phyloP scores from a whole-genome alignment of 2,329 filamentous ascomycete genomes.

The Colletotrichum karsti region DNA sequence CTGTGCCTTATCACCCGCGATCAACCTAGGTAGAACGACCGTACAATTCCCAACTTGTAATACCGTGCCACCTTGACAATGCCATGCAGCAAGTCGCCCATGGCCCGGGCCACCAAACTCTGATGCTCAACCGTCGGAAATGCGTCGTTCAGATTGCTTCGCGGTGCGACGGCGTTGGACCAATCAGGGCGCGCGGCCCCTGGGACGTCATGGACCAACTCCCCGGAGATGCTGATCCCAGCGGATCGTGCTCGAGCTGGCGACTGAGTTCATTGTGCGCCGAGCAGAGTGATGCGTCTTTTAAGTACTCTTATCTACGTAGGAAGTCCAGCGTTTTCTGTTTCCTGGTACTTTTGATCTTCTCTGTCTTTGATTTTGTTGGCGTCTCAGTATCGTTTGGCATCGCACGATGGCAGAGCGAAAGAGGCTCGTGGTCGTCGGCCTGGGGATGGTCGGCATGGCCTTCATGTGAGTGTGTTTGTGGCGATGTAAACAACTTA shows the following conservation, averaged over 20 bases:
- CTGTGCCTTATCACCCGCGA: slow-evolving; percentile 3
- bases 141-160: slow-evolving; percentile 4
- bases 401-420: slow-evolving; percentile 50
- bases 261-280: slow-evolving; percentile 22
- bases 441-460: slow-evolving; percentile 91
- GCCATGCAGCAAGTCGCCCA: not conserved
- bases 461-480: slow-evolving; percentile 77
- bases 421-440: slow-evolving; percentile 83
- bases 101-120: slow-evolving; percentile 11
- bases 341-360: not conserved
- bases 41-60: not conserved
- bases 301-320: not conserved
- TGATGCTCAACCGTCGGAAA: slow-evolving; percentile 21
- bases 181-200: slow-evolving; percentile 2
- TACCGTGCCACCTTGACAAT: not conserved
- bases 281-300: slow-evolving; percentile 4
- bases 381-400: not conserved
- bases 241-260: slow-evolving; percentile 4
- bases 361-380: not conserved
- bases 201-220: not conserved
- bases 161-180: not conserved
- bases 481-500: rapidly evolving
- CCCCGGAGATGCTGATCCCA: slow-evolving; percentile 28
- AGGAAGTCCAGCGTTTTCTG: not conserved
- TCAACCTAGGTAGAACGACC: slow-evolving; percentile 1